Conservation (phyloP, 208 protist species). For the Acanthamoeba culbertsoni region DNA sequence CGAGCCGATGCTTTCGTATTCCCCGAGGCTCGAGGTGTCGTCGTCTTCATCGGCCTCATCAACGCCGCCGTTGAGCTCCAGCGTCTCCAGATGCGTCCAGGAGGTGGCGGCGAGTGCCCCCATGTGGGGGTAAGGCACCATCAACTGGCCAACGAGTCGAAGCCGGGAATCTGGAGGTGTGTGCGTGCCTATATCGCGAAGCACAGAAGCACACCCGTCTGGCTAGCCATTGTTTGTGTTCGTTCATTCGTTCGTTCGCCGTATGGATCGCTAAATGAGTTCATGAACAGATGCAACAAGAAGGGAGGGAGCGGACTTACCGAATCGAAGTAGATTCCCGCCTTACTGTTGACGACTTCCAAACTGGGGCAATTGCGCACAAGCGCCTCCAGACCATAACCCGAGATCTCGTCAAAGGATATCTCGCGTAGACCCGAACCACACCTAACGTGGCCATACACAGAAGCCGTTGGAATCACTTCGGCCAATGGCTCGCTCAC, state of each 20-base stretch:
- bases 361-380: not conserved
- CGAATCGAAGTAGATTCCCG: not conserved
- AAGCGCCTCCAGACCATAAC: not conserved
- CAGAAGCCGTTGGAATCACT: no score
- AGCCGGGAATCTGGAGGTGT: not conserved
- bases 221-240: not conserved
- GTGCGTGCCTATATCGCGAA: not conserved
- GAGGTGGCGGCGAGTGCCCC: not conserved
- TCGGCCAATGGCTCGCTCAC: no score
- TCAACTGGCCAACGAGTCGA: not conserved
- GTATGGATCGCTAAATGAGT: no score
- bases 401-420: not conserved
- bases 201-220: not conserved
- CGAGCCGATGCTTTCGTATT: not conserved
- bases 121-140: not conserved
- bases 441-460: not conserved
- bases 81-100: not conserved
- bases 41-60: not conserved
- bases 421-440: not conserved
- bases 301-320: not conserved
- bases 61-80: not conserved
- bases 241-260: no score
- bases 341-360: not conserved
- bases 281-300: not conserved
- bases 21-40: not conserved